Evolutionary conservation across 306 rosid species (phyloP).

Genomic region (Prunus davidiana): DNA sequence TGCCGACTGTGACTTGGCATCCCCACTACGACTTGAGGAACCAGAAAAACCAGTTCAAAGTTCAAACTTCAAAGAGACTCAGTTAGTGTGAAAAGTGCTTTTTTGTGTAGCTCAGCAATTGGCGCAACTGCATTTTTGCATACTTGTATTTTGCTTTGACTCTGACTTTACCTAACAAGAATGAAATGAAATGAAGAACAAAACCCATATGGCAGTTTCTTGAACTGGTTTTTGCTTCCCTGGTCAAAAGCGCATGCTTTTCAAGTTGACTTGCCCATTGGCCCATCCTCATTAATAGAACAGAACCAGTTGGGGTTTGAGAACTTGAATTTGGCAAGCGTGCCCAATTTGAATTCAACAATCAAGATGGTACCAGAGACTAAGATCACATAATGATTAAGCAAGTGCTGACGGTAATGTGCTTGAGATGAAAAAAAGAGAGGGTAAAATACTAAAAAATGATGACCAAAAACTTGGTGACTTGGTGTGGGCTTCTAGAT

Average conservation of each 20-base stretch:
- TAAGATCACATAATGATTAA: neutral
- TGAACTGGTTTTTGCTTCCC: neutral
- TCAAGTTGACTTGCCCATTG: neutral
- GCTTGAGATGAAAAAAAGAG: neutral
- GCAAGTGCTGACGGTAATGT: conserved; percentile 1
- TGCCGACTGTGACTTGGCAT: neutral
- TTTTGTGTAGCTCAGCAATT: neutral
- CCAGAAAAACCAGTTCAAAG: neutral
- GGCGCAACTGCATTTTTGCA: neutral
- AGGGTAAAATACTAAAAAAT: neutral
- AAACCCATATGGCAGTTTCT: neutral
- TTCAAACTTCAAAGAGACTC: neutral
- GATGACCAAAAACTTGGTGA: neutral
- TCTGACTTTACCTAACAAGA: neutral
- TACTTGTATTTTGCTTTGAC: neutral
- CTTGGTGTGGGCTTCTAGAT: neutral
- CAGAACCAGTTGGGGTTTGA: neutral
- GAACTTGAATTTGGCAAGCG: neutral
- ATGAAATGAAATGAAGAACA: neutral
- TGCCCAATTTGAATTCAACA: neutral
- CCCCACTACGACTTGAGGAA: neutral
- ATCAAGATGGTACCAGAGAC: neutral
- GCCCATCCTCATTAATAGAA: conserved; percentile 1
- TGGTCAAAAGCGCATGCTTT: conserved; percentile 4
- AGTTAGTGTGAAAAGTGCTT: neutral